These are phyloP conservation scores for Pulveroboletus ravenelii DNA, from an alignment of 768 basidiomycete genomes.

Conservation along the genomic window DNA sequence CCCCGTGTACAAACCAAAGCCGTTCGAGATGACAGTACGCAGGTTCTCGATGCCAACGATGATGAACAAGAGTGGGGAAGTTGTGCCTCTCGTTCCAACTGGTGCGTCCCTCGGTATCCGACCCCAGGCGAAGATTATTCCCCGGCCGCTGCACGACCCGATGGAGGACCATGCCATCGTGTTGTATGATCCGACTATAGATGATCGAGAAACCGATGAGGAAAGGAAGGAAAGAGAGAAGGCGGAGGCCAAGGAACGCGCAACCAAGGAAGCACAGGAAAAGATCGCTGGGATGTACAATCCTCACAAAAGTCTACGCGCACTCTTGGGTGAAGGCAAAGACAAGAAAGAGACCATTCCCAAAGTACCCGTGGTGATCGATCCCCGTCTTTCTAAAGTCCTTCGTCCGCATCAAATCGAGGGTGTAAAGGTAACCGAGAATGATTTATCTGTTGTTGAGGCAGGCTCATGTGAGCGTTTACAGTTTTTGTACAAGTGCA, in stretches of 20 bases:
- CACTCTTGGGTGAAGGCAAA: constrained; percentile 67
- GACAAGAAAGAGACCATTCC: constrained; percentile 58
- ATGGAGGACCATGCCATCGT: constrained; percentile 99
- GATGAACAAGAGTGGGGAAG: constrained; percentile 63
- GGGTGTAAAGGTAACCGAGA: constrained; percentile 79
- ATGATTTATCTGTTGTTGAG: background rate
- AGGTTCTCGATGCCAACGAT: constrained; percentile 84
- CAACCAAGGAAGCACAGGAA: constrained; percentile 58
- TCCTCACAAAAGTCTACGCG: constrained; percentile 88
- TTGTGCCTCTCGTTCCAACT: constrained; percentile 51
- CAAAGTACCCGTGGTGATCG: constrained; percentile 96
- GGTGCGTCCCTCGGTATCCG: constrained; percentile 82
- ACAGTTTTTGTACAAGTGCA: constrained; percentile 93
- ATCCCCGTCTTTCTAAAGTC: constrained; percentile 80
- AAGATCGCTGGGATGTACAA: constrained; percentile 75
- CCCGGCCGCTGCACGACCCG: constrained; percentile 92
- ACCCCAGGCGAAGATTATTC: constrained; percentile 72
- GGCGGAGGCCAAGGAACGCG: constrained; percentile 63
- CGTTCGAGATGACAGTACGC: constrained; percentile 56
- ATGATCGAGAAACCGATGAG: constrained; percentile 87
- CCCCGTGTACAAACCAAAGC: constrained; percentile 79
- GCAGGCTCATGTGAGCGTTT: constrained; percentile 1
- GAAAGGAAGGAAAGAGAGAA: constrained; percentile 71
- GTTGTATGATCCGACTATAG: constrained; percentile 92
- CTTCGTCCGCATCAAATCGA: constrained; percentile 97